phyloP scores from a whole-genome alignment of 352 stramenopile genomes.

The Globisporangium sylvaticum region DNA sequence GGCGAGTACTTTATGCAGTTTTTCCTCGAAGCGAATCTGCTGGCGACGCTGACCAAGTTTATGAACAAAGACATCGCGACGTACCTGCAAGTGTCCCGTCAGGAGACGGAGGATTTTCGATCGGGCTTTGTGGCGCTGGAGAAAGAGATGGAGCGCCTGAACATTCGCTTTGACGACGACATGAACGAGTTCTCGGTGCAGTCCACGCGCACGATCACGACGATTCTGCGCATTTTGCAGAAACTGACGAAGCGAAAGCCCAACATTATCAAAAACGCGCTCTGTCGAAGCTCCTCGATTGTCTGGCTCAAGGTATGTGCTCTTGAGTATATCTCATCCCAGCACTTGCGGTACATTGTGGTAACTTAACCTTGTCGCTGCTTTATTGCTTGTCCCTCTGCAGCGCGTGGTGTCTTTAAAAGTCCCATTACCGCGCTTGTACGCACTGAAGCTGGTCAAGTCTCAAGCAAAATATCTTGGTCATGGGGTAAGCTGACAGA shows the following conservation, averaged over 20 bases:
- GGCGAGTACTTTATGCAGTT: slow-evolving; percentile 80
- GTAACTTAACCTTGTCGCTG: not conserved
- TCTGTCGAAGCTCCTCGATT: slow-evolving; percentile 70
- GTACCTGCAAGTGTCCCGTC: slow-evolving; percentile 68
- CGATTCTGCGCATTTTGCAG: slow-evolving; percentile 71
- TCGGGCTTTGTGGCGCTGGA: slow-evolving; percentile 59
- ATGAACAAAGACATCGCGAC: slow-evolving; percentile 84
- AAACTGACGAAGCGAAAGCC: slow-evolving; percentile 84
- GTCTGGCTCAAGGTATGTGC: slow-evolving; percentile 69
- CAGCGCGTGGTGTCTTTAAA: slow-evolving; percentile 70
- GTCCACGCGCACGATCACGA: slow-evolving; percentile 68
- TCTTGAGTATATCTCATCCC: no score
- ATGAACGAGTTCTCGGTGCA: slow-evolving; percentile 69
- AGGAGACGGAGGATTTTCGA: slow-evolving; percentile 46
- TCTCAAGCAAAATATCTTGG: slow-evolving; percentile 82
- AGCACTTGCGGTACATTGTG: not conserved
- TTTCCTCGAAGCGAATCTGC: slow-evolving; percentile 70
- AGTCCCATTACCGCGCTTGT: slow-evolving; percentile 60
- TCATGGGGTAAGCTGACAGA: slow-evolving; percentile 42
- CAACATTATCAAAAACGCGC: slow-evolving; percentile 79
- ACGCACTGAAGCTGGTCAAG: slow-evolving; percentile 82
- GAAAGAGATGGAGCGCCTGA: slow-evolving; percentile 55
- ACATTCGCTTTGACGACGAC: slow-evolving; percentile 58
- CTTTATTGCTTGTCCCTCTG: not conserved
- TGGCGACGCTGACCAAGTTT: slow-evolving; percentile 77